Percentiles rank a stretch among this genome's conserved stretches.
phyloP scores from a whole-genome alignment of 257 asterid genomes.

The Orobanche coerulescens region DNA sequence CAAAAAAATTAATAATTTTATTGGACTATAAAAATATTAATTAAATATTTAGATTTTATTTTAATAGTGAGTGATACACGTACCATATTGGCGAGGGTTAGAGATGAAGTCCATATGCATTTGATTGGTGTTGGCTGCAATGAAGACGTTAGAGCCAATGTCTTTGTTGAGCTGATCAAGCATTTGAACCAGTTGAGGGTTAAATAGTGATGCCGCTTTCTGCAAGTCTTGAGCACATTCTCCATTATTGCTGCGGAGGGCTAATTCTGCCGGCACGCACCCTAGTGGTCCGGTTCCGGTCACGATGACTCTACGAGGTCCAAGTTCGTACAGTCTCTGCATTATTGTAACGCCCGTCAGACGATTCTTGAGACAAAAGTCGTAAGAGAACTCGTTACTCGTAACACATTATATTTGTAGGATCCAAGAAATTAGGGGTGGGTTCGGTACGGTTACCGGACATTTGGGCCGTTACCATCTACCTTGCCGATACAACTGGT shows the following conservation, averaged over 20 bases:
- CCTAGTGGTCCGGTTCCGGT: slow-evolving; percentile 91
- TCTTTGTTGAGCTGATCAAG: slow-evolving; percentile 42
- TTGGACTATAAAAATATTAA: no score
- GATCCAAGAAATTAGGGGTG: no score
- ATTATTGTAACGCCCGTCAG: neutral
- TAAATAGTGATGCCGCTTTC: slow-evolving; percentile 52
- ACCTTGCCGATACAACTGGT: no score
- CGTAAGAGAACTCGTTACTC: no score
- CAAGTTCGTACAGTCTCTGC: slow-evolving; percentile 48
- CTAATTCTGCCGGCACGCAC: slow-evolving; percentile 80
- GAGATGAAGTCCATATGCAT: slow-evolving; percentile 55
- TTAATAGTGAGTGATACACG: no score
- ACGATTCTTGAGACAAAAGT: no score
- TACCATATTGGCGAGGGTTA: slow-evolving; percentile 60
- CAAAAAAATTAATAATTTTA: neutral
- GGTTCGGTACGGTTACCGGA: no score
- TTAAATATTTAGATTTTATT: no score
- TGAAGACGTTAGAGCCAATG: slow-evolving; percentile 40
- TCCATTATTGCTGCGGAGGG: slow-evolving; percentile 44
- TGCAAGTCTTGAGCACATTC: slow-evolving; percentile 55
- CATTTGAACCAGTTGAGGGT: slow-evolving; percentile 53
- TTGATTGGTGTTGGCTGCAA: slow-evolving; percentile 54
- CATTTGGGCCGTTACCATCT: no score
- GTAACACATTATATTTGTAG: no score
- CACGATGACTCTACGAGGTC: slow-evolving; percentile 66